phyloP scores from a whole-genome alignment of 2,329 filamentous ascomycete genomes.

The Fusarium phyllophilum region DNA sequence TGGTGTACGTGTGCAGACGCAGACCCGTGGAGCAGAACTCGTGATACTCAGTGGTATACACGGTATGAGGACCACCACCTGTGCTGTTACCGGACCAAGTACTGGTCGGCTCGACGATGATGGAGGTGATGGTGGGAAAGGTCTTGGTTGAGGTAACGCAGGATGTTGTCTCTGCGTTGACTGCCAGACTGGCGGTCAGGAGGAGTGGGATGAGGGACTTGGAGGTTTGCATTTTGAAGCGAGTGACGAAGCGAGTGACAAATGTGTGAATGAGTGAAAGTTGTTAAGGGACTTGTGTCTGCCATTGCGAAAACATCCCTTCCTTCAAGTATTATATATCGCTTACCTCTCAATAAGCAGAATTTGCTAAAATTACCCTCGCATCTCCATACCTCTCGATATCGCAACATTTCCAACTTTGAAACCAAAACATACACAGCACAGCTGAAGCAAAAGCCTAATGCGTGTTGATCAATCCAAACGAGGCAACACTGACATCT shows the following conservation, averaged over 20 bases:
- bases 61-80: background rate
- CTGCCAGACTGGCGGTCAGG: background rate
- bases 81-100: background rate
- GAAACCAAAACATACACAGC: background rate
- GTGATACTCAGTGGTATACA: background rate
- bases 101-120: background rate
- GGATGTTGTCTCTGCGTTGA: background rate
- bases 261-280: background rate
- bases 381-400: background rate
- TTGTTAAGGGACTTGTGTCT: background rate
- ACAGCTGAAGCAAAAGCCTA: background rate
- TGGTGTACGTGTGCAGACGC: background rate
- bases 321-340: background rate
- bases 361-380: background rate
- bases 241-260: background rate
- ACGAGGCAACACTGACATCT: background rate
- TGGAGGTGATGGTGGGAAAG: background rate
- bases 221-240: background rate
- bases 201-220: background rate
- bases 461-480: background rate
- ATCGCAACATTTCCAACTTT: background rate
- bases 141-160: background rate
- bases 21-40: background rate
- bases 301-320: fast-evolving
- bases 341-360: fast-evolving